Base-by-base conservation (phyloP, 176 grass and related monocot species). In the Oryza coarctata region DNA sequence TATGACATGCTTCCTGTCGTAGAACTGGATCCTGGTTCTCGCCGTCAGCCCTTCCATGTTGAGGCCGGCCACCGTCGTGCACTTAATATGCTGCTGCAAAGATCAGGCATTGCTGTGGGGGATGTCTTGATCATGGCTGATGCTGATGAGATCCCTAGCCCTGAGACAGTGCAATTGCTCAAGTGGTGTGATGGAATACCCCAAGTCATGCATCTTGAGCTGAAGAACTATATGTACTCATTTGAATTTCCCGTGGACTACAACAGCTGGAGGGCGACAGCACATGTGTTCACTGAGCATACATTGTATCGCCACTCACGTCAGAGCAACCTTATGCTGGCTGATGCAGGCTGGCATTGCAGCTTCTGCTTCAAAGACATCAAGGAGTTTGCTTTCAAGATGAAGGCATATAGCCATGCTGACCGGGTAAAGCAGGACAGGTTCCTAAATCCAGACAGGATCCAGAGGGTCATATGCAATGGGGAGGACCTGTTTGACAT, bases 111-210 rank as follows among this genome's bases (percentile, higher is more conserved):
- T 64, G 86, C 76, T 70, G 67, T 75, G 4, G 96, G 93, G 12
- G 96, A 98, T 63, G 77, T 98, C 7, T 81, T 98, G 74, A 98
- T 98, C 72, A 98, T 98, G 96, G 84, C 93, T 49, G 96, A 98
- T 66, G 86, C 96, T 10, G 96, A 98, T 77, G 96, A 98, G 87
- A 93, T 98, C 47, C 93, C 96, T 9, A 94, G 87, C 26, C 86
- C 89, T 57, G 90, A 93, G 76, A 98, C 92, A 0, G 23, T 98
- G 74, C 68, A 93, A 82, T 12, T 98, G 78, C 85, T 98, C 77
- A 91, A 89, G 84, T 98, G 95, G 92, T 98, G 95, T 30, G 90
- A 98, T 55, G 92, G 92, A 34, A 89, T 98, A 75, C 95, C 95
- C 5, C 92, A 84, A 10, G 85, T 93, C 73, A 95, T 98, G 92